Evolutionary conservation across 2,329 filamentous ascomycete species (phyloP), one percentile per base, ranked within the genome.

Genomic region (Septoria linicola): DNA sequence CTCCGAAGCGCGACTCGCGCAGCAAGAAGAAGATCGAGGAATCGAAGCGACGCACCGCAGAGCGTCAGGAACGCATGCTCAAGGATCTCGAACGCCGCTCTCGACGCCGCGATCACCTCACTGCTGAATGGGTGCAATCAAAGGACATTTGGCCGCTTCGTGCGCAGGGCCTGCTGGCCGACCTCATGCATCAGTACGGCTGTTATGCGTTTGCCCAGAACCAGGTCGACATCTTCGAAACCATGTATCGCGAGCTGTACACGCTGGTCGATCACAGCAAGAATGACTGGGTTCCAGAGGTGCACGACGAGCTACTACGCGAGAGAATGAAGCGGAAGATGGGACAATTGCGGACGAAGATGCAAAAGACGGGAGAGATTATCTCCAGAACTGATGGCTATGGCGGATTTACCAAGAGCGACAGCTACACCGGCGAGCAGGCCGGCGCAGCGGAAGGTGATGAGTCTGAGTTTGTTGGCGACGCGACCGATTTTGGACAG

Each of bases 11-110:
- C 13, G 67, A 69, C 49, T 68, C 65, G 19, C 58, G 66, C 32
- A 68, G 64, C 53, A 69, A 69, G 56, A 69, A 68, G 57, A 69
- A 69, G 58, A 68, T 68, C 32, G 66, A 69, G 39, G 66, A 69
- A 46, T 67, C 66, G 2, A 68, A 65, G 57, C 58, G 59, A 23
- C 59, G 66, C 20, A 69, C 66, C 4, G 66, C 66, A 11, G 66
- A 69, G 47, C 59, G 66, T 8, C 66, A 69, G 39, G 67, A 69
- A 54, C 62, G 66, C 34, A 69, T 69, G 66, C 59, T 69, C 6
- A 55, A 60, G 23, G 67, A 69, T 34, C 58, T 69, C n/a, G 66
- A 69, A 48, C 60, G 65, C 14, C 63, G 67, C 23, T 68, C 66
- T 42, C 60, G 67, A 23, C 63, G 66, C 14, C 63, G 67, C 20